Conservation (phyloP, 1,284 basidiomycete species). For the Malassezia nana region DNA sequence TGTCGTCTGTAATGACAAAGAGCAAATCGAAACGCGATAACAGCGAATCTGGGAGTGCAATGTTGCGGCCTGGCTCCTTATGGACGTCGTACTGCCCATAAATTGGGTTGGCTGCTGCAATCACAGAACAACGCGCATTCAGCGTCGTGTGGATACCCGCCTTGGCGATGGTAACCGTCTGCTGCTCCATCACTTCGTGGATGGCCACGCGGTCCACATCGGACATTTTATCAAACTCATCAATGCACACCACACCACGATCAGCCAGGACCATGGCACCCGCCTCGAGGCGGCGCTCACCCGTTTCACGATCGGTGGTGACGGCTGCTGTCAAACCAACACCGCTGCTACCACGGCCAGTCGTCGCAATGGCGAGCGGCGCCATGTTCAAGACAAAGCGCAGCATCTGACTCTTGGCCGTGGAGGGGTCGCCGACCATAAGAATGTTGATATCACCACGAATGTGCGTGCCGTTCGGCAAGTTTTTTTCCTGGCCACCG, state of each 20-base stretch:
- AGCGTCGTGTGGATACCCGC: slow-evolving; percentile 97
- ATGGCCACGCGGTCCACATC: slow-evolving; percentile 98
- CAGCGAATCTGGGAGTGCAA: slow-evolving; percentile 92
- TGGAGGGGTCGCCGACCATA: slow-evolving; percentile 98
- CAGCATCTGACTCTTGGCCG: slow-evolving; percentile 92
- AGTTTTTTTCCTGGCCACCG: slow-evolving; percentile 93
- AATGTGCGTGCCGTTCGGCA: slow-evolving; percentile 94
- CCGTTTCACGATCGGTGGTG: slow-evolving; percentile 91
- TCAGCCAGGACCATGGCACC: slow-evolving; percentile 99
- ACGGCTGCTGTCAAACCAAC: slow-evolving; percentile 99
- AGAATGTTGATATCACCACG: slow-evolving; percentile 98
- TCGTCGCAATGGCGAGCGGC: slow-evolving; percentile 93
- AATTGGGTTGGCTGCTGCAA: slow-evolving; percentile 97
- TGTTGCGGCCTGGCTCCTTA: slow-evolving; percentile 98
- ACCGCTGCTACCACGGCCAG: slow-evolving; percentile 90
- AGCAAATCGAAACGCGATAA: slow-evolving; percentile 97
- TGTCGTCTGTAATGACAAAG: slow-evolving; percentile 96
- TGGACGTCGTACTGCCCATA: slow-evolving; percentile 99
- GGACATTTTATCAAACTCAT: slow-evolving; percentile 99
- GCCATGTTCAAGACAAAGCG: slow-evolving; percentile 94
- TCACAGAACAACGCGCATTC: slow-evolving; percentile 93
- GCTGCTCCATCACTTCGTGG: slow-evolving; percentile 99
- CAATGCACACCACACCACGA: slow-evolving; percentile 95
- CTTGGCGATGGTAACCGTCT: slow-evolving; percentile 95
- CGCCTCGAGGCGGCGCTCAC: slow-evolving; percentile 85